phyloP scores from a whole-genome alignment of 78 protist genomes.

The Dictyostelium firmibasis region DNA sequence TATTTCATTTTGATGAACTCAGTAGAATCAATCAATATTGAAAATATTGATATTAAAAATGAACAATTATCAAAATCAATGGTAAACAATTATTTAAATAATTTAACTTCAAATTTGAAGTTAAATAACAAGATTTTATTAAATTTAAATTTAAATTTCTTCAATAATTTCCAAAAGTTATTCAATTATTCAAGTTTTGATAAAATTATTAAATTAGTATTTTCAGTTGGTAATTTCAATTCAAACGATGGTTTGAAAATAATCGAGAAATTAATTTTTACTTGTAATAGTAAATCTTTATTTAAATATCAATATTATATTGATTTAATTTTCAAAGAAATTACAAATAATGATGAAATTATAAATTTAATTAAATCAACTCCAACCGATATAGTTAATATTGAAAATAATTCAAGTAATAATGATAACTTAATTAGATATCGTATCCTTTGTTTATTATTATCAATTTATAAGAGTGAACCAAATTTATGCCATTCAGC shows the following conservation, averaged over 20 bases:
- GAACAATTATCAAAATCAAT: slow-evolving; percentile 5
- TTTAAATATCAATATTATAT: background rate
- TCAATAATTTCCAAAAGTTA: background rate
- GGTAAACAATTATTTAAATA: background rate
- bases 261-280: background rate
- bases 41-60: background rate
- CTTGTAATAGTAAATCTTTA: background rate
- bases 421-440: background rate
- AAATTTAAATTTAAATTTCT: background rate
- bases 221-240: background rate
- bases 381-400: background rate
- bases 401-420: background rate
- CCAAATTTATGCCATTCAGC: background rate
- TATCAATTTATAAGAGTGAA: background rate
- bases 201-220: background rate
- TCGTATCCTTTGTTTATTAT: slow-evolving; percentile 1
- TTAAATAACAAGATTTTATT: background rate
- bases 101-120: background rate
- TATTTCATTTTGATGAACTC: background rate
- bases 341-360: background rate
- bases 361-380: background rate
- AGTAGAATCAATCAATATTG: background rate
- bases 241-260: background rate
- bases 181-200: background rate
- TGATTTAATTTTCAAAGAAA: background rate